Evolutionary conservation across 148 eudicot species (phyloP).

Genomic region (Cornus controversa): DNA sequence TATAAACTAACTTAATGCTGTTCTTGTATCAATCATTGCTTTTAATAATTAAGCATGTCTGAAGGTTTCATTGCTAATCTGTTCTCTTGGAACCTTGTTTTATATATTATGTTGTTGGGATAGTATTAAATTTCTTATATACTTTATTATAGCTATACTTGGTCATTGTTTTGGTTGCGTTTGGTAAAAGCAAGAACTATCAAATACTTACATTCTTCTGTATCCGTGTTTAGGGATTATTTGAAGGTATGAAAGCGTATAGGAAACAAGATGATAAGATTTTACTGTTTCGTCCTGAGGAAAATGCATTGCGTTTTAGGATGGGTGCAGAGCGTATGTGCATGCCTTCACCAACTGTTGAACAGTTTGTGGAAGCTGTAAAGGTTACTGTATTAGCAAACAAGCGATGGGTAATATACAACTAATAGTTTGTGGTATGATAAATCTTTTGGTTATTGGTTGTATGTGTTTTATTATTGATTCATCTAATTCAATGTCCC

Average conservation of each 20-base stretch:
- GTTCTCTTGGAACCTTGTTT: not conserved
- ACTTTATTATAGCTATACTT: not conserved
- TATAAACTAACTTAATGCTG: not conserved
- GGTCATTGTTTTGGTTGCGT: not conserved
- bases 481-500: not conserved
- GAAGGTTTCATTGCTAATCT: not conserved
- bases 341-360: constrained; percentile 94
- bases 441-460: not conserved
- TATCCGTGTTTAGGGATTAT: constrained; percentile 61
- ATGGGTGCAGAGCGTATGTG: constrained; percentile 98
- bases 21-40: constrained; percentile 2
- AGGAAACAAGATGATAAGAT: constrained; percentile 74
- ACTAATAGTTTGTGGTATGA: not conserved
- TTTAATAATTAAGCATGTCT: not conserved
- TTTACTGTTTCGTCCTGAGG: constrained; percentile 87
- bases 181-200: not conserved
- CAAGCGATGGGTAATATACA: constrained; percentile 77
- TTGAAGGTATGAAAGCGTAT: constrained; percentile 95
- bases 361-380: constrained; percentile 93
- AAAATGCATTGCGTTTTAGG: constrained; percentile 79
- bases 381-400: constrained; percentile 81
- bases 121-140: too few species aligned
- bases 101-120: not conserved
- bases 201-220: not conserved
- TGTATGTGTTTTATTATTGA: not conserved